phyloP scores from a whole-genome alignment of 2,329 filamentous ascomycete species.

The Pseudogymnoascus sp. region DNA sequence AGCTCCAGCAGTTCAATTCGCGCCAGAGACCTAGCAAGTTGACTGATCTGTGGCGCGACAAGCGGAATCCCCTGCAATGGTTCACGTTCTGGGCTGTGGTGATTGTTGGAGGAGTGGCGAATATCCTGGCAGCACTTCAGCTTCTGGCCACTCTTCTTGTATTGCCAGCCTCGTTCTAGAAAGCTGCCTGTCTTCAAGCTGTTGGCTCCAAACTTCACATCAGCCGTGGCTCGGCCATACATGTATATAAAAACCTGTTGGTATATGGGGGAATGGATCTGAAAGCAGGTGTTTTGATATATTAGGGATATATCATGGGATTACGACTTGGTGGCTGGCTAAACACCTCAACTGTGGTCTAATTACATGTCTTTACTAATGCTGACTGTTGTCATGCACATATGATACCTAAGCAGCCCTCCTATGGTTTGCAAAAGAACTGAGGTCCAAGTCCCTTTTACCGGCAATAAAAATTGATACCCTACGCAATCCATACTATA shows the following conservation, averaged over 20 bases:
- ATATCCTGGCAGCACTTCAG: slow-evolving; percentile 19
- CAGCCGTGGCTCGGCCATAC: not conserved
- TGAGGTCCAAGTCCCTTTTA: not conserved
- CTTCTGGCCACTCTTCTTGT: not conserved
- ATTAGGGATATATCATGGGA: not conserved
- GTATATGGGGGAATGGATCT: not conserved
- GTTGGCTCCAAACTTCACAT: not conserved
- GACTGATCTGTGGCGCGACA: slow-evolving; percentile 22
- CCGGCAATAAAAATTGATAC: not conserved
- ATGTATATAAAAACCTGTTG: not conserved
- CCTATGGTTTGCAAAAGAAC: not conserved
- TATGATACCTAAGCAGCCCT: not conserved
- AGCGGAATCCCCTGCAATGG: slow-evolving; percentile 22
- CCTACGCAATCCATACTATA: not conserved
- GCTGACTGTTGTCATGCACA: not conserved
- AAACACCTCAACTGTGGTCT: not conserved
- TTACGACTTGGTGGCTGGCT: not conserved
- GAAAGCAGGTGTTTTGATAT: not conserved
- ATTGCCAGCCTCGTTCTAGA: not conserved
- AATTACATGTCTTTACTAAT: not conserved
- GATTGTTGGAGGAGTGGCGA: slow-evolving; percentile 19
- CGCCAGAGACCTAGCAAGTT: slow-evolving; percentile 20
- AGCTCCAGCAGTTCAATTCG: slow-evolving; percentile 16
- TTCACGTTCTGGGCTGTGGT: slow-evolving; percentile 27
- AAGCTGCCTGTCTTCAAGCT: not conserved